Evolutionary conservation across 805 yeast species (phyloP), one percentile per base, ranked within the genome.

Genomic region (Metschnikowia shivogae): DNA sequence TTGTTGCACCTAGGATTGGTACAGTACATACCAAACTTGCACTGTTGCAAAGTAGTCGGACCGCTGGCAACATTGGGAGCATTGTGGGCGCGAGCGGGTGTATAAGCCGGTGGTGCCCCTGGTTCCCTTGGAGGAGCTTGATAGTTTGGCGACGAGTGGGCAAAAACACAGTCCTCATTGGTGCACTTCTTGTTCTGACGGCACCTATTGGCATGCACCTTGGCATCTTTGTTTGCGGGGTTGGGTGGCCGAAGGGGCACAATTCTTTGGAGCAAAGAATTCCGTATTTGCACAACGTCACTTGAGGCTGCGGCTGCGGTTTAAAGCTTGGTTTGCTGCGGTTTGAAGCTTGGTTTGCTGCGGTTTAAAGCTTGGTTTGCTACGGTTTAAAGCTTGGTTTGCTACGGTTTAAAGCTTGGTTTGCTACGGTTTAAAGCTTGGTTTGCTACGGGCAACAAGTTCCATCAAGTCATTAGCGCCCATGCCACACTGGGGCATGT

Each of bases 211-310:
- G 78, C 67, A 12, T 77, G 69, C 34, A 89, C 87, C 55, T 81
- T 80, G 26, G 89, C 89, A 49, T 77, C 81, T 50, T 75, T 78
- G 65, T 85, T 87, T 13, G 88, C 85, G 1, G 95, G 0, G 96
- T 87, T 36, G 97, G 96, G 61, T 89, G 97, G 22, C 89, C 96
- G 68, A 83, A 88, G 26, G 89, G 88, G 70, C 97, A 89, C 50
- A 79, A 67, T 49, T 81, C 88, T 58, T 86, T 86, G 20, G 86
- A 72, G 65, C 97, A 89, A 33, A 79, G 63, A 20, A 75, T 71
- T 39, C 92, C 93, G 64, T 79, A 89, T 61, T 85, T 86, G 70
- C 97, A 89, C 31, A 84, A 58, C 32, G 72, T 62, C 52, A 68
- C 72, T 19, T 70, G 59, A 44, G 68, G 68, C 42, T 70, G 59